Evolutionary conservation across 371 early-diverging fungal species (phyloP).

Genomic region (Mucor piriformis): DNA sequence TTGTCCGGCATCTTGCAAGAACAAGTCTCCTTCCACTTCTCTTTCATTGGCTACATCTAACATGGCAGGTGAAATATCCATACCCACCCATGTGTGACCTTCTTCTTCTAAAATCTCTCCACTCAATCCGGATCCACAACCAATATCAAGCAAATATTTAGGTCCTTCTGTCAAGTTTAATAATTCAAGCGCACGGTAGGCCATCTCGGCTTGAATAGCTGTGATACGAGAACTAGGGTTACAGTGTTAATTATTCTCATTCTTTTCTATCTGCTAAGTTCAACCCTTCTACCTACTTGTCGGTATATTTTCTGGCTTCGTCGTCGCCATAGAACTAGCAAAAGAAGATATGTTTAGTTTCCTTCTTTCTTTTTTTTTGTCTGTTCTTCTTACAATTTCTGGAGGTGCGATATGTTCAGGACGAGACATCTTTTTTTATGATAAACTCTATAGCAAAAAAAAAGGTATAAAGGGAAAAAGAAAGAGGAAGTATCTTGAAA

Average conservation of each 20-base stretch:
- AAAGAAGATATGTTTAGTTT: slow-evolving; percentile 26
- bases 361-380: background rate
- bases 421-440: slow-evolving; percentile 69
- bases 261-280: background rate
- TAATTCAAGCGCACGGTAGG: slow-evolving; percentile 89
- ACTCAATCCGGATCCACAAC: slow-evolving; percentile 70
- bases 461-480: background rate
- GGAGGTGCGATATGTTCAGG: slow-evolving; percentile 97
- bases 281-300: slow-evolving; percentile 63
- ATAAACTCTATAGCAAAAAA: background rate
- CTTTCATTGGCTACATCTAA: slow-evolving; percentile 80
- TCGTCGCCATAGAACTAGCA: slow-evolving; percentile 86
- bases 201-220: slow-evolving; percentile 93
- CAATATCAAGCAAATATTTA: slow-evolving; percentile 58
- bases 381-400: slow-evolving; percentile 75
- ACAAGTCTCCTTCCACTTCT: slow-evolving; percentile 91
- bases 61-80: slow-evolving; percentile 97
- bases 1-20: slow-evolving; percentile 96
- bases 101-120: slow-evolving; percentile 95
- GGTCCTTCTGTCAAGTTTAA: slow-evolving; percentile 82
- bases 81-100: slow-evolving; percentile 95
- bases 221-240: slow-evolving; percentile 82
- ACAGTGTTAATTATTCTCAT: background rate
- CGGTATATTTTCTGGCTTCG: slow-evolving; percentile 95
- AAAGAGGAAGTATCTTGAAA: background rate